Conservation (phyloP, 2,329 filamentous ascomycete species). For the Neurospora sp. region DNA sequence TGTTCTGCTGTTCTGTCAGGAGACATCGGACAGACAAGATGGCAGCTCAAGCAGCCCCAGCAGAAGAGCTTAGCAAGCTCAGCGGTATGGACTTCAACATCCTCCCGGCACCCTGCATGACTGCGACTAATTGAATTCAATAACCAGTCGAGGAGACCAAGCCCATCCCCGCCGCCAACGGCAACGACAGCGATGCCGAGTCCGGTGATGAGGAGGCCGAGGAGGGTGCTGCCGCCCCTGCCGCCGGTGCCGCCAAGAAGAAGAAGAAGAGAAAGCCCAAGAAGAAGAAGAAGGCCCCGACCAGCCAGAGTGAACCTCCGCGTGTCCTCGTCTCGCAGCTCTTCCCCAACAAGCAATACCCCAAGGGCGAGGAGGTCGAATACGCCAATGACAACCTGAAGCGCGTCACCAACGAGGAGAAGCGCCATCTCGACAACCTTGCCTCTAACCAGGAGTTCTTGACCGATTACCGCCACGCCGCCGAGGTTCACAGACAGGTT, state of each 20-base stretch:
- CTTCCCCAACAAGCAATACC: conserved; percentile 64
- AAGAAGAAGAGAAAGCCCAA: conserved; percentile 74
- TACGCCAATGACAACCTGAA: conserved; percentile 70
- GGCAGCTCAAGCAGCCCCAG: conserved; percentile 28
- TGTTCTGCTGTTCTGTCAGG: not conserved
- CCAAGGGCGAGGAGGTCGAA: conserved; percentile 67
- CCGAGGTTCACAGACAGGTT: conserved; percentile 73
- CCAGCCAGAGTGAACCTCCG: conserved; percentile 67
- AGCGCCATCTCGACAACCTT: conserved; percentile 71
- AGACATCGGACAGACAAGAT: conserved; percentile 21
- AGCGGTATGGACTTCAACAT: conserved; percentile 21
- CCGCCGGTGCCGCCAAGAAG: conserved; percentile 50
- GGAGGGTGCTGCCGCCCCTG: conserved; percentile 26
- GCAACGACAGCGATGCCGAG: conserved; percentile 34
- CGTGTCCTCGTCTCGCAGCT: conserved; percentile 64
- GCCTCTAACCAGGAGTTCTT: conserved; percentile 58
- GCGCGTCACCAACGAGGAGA: conserved; percentile 76
- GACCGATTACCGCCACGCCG: conserved; percentile 66
- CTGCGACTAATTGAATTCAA: not conserved
- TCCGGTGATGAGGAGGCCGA: conserved; percentile 45
- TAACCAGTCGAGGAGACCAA: conserved; percentile 31
- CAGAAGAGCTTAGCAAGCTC: conserved; percentile 33
- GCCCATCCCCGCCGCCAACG: conserved; percentile 25
- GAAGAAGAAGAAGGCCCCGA: conserved; percentile 58
- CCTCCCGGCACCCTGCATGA: not conserved